Conservation (phyloP, 2,329 filamentous ascomycete species). For the Nectriaceae sp. region DNA sequence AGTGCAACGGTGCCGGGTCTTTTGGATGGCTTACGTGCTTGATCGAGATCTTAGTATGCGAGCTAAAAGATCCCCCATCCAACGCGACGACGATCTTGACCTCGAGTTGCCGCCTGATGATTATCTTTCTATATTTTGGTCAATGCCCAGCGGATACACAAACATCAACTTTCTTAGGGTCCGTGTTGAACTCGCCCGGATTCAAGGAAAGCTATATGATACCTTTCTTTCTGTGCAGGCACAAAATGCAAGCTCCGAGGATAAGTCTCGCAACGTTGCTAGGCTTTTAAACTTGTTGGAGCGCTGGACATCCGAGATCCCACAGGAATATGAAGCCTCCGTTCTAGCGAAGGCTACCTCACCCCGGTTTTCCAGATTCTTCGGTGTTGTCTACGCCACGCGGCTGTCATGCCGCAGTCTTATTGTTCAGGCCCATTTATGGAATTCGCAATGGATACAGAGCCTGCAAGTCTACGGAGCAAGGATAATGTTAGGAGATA, state of each 20-base stretch:
- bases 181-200: conserved; percentile 5
- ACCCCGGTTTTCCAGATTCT: not conserved
- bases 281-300: not conserved
- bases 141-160: not conserved
- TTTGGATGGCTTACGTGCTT: conserved; percentile 34
- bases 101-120: not conserved
- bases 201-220: conserved; percentile 12
- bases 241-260: not conserved
- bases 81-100: conserved; percentile 10
- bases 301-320: not conserved
- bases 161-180: conserved; percentile 6
- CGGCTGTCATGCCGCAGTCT: not conserved
- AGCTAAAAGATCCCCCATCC: conserved; percentile 4
- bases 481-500: not conserved
- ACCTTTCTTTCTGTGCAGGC: not conserved
- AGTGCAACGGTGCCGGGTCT: conserved; percentile 28
- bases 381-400: conserved; percentile 1
- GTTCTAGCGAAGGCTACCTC: not conserved
- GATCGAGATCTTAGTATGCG: conserved; percentile 24
- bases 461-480: not conserved
- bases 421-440: not conserved
- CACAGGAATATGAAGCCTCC: not conserved
- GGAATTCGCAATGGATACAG: not conserved
- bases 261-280: not conserved
- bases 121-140: not conserved